Conservation (phyloP, 306 rosid genomes). For the Medicago truncatula region MtrunA17r5.0-ANR NC_053045.1:58784001-58784500, state of each 20-base stretch:
- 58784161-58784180: slow-evolving; percentile 83
- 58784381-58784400: slow-evolving; percentile 48
- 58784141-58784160: slow-evolving; percentile 66
- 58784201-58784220: slow-evolving; percentile 82
- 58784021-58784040: slow-evolving; percentile 80
- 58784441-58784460: slow-evolving; percentile 37
- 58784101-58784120: slow-evolving; percentile 14
- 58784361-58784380: slow-evolving; percentile 45
- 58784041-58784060: slow-evolving; percentile 90
- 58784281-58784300: slow-evolving; percentile 54
- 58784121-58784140: not conserved
- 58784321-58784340: slow-evolving; percentile 50
- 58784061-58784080: slow-evolving; percentile 79
- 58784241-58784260: slow-evolving; percentile 51
- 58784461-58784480: slow-evolving; percentile 42
- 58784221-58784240: slow-evolving; percentile 88
- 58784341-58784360: slow-evolving; percentile 39
- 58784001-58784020: slow-evolving; percentile 85
- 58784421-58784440: slow-evolving; percentile 43
- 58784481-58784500: slow-evolving; percentile 44
- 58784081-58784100: slow-evolving; percentile 47
- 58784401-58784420: slow-evolving; percentile 36
- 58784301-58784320: slow-evolving; percentile 46
- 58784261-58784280: slow-evolving; percentile 51
- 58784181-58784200: slow-evolving; percentile 61